Percentiles rank a stretch among this genome's conserved stretches.
Conservation (phyloP, 2,329 filamentous ascomycete genomes). For the Colletotrichum lindemuthianum region DNA sequence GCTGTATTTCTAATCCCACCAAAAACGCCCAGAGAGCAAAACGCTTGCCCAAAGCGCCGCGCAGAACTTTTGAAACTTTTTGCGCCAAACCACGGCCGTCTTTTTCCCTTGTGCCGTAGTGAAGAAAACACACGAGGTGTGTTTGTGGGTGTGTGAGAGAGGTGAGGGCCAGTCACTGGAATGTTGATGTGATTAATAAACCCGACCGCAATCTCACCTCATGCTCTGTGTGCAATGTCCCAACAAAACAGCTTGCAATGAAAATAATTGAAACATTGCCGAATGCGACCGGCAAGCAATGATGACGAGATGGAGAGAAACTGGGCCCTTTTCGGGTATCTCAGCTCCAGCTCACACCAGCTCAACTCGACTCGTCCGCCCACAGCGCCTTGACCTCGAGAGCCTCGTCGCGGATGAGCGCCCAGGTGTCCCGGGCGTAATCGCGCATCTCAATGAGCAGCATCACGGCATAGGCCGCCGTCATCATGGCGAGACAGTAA, state of each 20-base stretch:
- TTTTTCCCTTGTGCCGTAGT: not conserved
- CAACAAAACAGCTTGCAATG: not conserved
- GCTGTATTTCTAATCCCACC: constrained; percentile 8
- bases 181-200: not conserved
- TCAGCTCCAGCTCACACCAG: not conserved
- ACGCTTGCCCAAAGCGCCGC: constrained; percentile 32
- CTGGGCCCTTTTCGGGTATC: constrained; percentile 1
- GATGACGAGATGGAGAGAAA: not conserved
- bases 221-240: not conserved
- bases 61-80: constrained; percentile 27
- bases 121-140: not conserved
- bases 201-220: constrained; percentile 3
- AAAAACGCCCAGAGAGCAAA: constrained; percentile 24
- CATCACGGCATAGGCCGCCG: constrained; percentile 34
- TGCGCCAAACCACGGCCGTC: constrained; percentile 7
- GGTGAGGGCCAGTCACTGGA: not conserved
- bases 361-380: constrained; percentile 27
- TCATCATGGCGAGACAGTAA: constrained; percentile 35
- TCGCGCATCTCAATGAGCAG: constrained; percentile 31
- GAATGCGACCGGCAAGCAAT: not conserved
- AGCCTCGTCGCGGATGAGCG: constrained; percentile 31
- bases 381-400: constrained; percentile 34
- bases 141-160: not conserved
- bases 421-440: constrained; percentile 34
- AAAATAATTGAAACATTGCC: constrained; percentile 3